These are phyloP conservation scores for Phalaenopsis aphrodite DNA, from an alignment of 106 monocot species.

Conservation along the genomic window DNA sequence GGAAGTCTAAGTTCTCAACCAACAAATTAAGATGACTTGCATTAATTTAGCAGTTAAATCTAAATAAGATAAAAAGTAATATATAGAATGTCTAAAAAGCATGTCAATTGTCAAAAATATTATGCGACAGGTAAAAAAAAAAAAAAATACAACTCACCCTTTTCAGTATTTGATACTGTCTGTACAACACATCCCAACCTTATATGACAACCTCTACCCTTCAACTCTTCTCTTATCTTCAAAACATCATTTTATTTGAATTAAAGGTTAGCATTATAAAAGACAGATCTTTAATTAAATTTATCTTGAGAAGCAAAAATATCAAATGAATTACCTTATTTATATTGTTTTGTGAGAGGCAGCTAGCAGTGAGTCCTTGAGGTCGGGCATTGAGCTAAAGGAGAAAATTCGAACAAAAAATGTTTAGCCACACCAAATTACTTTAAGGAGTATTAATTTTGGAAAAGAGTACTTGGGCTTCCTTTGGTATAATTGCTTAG, in stretches of 20 bases:
- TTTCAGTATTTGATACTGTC: slow-evolving; percentile 47
- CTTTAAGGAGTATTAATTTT: no score
- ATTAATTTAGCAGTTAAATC: no score
- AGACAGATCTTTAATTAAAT: not conserved
- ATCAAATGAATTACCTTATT: slow-evolving; percentile 36
- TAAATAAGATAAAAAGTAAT: no score
- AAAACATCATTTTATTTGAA: not conserved
- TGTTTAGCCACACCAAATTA: no score
- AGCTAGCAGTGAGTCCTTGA: slow-evolving; percentile 72
- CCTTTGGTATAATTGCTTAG: no score
- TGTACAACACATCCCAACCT: slow-evolving; percentile 48
- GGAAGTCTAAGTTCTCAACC: no score
- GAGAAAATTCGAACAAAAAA: not conserved
- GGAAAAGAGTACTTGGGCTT: no score
- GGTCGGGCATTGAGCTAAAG: slow-evolving; percentile 70
- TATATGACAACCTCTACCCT: slow-evolving; percentile 58
- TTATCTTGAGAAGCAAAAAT: not conserved
- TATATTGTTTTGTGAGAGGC: slow-evolving; percentile 56
- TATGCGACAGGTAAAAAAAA: no score
- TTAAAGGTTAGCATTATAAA: not conserved
- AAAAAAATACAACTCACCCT: slow-evolving; percentile 25
- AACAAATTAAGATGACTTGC: no score
- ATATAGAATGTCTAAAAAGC: no score
- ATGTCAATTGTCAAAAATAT: no score
- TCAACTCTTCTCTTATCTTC: slow-evolving; percentile 68